A percentile compares a stretch with the other conserved stretches of the same genome.
These are phyloP conservation scores for Gastroboletus turbinatus DNA, from an alignment of 1,284 basidiomycete genomes.

Conservation along the genomic window DNA sequence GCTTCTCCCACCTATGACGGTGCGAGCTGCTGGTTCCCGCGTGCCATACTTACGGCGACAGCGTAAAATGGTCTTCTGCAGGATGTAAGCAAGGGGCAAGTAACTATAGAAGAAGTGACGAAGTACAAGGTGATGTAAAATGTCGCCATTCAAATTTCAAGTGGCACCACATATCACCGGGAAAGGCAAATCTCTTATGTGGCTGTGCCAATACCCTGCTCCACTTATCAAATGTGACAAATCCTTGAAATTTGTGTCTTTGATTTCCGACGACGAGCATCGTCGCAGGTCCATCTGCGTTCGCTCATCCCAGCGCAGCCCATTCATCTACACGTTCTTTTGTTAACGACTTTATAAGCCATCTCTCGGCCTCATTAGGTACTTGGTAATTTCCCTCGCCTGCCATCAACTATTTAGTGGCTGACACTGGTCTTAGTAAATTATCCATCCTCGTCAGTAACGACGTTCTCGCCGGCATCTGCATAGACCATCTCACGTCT, in stretches of 20 bases:
- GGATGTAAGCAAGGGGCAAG: background rate
- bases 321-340: conserved; percentile 12
- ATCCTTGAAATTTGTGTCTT: conserved; percentile 22
- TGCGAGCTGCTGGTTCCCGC: background rate
- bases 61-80: background rate
- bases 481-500: conserved; percentile 4
- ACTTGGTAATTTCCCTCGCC: conserved; percentile 7
- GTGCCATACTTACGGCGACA: background rate
- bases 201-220: conserved; percentile 24
- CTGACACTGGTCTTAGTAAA: conserved; percentile 23
- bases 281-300: conserved; percentile 1
- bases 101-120: background rate
- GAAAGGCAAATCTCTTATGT: conserved; percentile 20
- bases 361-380: background rate
- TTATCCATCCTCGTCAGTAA: conserved; percentile 11
- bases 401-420: background rate
- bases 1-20: background rate
- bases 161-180: background rate
- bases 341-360: conserved; percentile 14
- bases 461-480: conserved; percentile 7
- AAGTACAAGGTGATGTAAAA: conserved; percentile 6
- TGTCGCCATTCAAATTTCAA: conserved; percentile 1
- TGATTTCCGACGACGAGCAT: conserved; percentile 19
- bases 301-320: conserved; percentile 1
- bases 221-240: conserved; percentile 24